Percentiles rank a stretch among this genome's conserved stretches.
phyloP scores from a whole-genome alignment of 2,329 filamentous ascomycete genomes.

The Fusarium verrucosum region DNA sequence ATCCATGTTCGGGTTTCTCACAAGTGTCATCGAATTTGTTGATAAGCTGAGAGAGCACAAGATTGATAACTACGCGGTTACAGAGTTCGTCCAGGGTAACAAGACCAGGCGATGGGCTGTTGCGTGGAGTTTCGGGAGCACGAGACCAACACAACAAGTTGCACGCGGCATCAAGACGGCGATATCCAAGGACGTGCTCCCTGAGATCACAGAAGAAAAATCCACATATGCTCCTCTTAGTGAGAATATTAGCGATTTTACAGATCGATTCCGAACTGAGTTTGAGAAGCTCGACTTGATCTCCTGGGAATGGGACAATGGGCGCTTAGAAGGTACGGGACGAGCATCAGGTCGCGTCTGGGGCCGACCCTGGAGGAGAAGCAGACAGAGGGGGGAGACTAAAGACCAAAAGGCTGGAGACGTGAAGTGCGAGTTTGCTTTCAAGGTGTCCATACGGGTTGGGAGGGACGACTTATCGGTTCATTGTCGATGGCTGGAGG shows the following conservation, averaged over 20 bases:
- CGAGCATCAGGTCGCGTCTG: conserved; percentile 78
- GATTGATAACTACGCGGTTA: conserved; percentile 83
- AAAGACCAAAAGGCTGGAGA: conserved; percentile 28
- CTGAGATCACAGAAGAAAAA: conserved; percentile 52
- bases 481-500: conserved; percentile 72
- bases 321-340: conserved; percentile 65
- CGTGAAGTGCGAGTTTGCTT: conserved; percentile 62
- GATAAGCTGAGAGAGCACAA: conserved; percentile 64
- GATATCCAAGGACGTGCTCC: conserved; percentile 56
- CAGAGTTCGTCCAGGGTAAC: conserved; percentile 78
- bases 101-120: conserved; percentile 88
- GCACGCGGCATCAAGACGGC: conserved; percentile 56
- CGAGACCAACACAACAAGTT: conserved; percentile 66
- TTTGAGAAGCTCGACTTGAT: conserved; percentile 66
- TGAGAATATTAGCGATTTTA: conserved; percentile 53
- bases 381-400: conserved; percentile 56
- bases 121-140: conserved; percentile 82
- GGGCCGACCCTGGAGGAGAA: conserved; percentile 76
- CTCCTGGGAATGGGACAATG: conserved; percentile 70
- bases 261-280: conserved; percentile 53
- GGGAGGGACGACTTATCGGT: conserved; percentile 56
- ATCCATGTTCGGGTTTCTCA: conserved; percentile 85
- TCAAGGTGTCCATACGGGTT: conserved; percentile 62
- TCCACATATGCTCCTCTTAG: conserved; percentile 57
- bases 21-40: conserved; percentile 71